Base-by-base conservation (phyloP, 345 rosid genomes). In the Trapa incisa region DNA sequence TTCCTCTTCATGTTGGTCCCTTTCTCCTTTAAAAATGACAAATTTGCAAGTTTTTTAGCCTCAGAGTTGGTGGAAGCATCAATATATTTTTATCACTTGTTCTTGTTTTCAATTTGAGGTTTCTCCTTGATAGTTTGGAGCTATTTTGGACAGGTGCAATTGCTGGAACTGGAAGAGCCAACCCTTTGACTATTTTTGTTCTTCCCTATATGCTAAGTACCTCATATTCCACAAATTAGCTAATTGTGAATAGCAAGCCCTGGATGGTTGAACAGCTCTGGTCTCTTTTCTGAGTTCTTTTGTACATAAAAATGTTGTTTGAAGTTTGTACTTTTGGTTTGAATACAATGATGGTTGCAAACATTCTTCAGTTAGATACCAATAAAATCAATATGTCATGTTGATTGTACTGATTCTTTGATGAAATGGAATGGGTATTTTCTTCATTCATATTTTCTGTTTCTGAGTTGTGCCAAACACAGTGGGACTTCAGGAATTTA, bases 41-140 rank as follows among this genome's bases (percentile, higher is more conserved):
- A 11, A 0, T 58, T 32, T 32, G 12, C 10, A 10, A 32, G 32
- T 11, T 32, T 58, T 58, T 58, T 58, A 33, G 60, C 4, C 60
- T 35, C 5, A n/a, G 6, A 54, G 22, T 17, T 17, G 33, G 60
- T 54, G 12, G 60, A 50, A n/a, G 60, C 60, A 22, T 54, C 33
- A n/a, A n/a, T 54, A 29, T 22, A 17, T 17, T 54, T 54, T 35
- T 58, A 15, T 58, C 37, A 60, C 5, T 61, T 61, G 17, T 38
- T 67, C 43, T 41, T 56, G 45, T 58, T 65, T 47, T 52, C 62
- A 10, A 22, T 56, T 32, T 32, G 39, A 56, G 76, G 83, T 83
- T 77, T 81, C 88, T 72, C 78, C 80, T 92, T 87, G 95, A 85
- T 89, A 69, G 83, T 76, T 80, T 77, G 70, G 78, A 74, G 80